These are phyloP conservation scores for Nasturtium officinale DNA, from an alignment of 345 rosid genomes.

Conservation along the genomic window DNA sequence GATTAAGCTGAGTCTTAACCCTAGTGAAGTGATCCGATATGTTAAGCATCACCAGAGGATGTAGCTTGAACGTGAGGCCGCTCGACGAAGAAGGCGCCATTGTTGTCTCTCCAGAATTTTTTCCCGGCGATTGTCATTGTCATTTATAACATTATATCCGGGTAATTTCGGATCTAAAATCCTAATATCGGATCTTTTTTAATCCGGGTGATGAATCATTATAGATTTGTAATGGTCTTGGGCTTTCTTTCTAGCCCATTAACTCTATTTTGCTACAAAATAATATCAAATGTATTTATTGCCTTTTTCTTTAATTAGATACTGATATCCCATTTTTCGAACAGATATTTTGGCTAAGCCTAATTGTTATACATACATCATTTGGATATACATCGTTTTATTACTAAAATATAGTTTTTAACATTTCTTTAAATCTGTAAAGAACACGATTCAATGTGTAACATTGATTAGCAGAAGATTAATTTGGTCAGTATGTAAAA, in stretches of 20 bases:
- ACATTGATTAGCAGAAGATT: neutral
- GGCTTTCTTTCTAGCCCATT: slow-evolving; percentile 27
- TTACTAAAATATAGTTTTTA: neutral
- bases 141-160: too few relatives aligned
- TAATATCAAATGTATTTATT: neutral
- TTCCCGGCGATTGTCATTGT: slow-evolving; percentile 14
- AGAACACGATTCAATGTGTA: neutral
- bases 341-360: too few relatives aligned
- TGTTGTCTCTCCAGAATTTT: slow-evolving; percentile 11
- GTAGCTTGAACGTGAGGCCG: slow-evolving; percentile 94
- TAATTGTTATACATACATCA: neutral
- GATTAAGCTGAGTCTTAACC: slow-evolving; percentile 78
- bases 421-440: neutral
- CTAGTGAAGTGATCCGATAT: slow-evolving; percentile 92
- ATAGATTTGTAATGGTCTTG: neutral
- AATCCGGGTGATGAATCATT: too few relatives aligned
- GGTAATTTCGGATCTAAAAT: too few relatives aligned
- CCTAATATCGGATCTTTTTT: neutral
- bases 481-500: neutral
- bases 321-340: too few relatives aligned
- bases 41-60: slow-evolving; percentile 89
- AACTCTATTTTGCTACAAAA: neutral
- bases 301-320: neutral
- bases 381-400: neutral
- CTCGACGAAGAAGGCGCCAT: slow-evolving; percentile 97